Base-by-base conservation (phyloP, 257 asterid species). In the Gentiana straminea region DNA sequence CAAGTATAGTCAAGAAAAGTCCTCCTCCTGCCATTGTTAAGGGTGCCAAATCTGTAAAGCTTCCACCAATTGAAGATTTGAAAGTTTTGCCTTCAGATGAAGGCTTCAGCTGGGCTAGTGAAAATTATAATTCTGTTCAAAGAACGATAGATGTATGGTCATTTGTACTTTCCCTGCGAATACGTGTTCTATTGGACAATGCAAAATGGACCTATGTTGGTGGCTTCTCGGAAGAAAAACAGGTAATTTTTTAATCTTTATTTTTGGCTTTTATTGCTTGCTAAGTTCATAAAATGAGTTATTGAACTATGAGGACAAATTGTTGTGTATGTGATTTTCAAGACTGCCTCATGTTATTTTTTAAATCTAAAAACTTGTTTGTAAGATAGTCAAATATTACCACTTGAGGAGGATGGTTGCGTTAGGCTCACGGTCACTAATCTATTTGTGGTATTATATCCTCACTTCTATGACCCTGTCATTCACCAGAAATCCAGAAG, bases 41-140 rank as follows among this genome's bases (percentile, higher is more conserved):
- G 64, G 50, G 61, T 41, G 51, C 68, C 1, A 67, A 64, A 52
- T 41, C 71, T 50, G 68, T 59, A 24, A 81, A 71, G 70, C 87
- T 84, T 55, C 90, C 80, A 0, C 96, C 95, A 15, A 54, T 80
- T 33, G 90, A 84, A 63, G 88, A 77, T 65, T 64, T 76, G 34
- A 90, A 78, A 69, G 89, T 84, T 51, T 75, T 91, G 50, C 96
- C 94, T 64, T 84, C 95, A 4, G 98, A 91, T 70, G 98, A 91
- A 81, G 85, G 91, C 52, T 91, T 91, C 75, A 87, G 92, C 66
- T 91, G 98, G 98, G 95, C 96, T 2, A 91, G 62, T 53, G 98
- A 91, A 61, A 91, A 87, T 60, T 91, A 91, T 60, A 91, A 87
- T 68, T 77, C 92, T 2, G 7, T 77, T 47, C 96, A 87, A 62